A percentile compares a stretch with the other conserved stretches of the same genome.
Conservation (phyloP, 352 stramenopile species). For the Globisporangium sylvaticum region DNA sequence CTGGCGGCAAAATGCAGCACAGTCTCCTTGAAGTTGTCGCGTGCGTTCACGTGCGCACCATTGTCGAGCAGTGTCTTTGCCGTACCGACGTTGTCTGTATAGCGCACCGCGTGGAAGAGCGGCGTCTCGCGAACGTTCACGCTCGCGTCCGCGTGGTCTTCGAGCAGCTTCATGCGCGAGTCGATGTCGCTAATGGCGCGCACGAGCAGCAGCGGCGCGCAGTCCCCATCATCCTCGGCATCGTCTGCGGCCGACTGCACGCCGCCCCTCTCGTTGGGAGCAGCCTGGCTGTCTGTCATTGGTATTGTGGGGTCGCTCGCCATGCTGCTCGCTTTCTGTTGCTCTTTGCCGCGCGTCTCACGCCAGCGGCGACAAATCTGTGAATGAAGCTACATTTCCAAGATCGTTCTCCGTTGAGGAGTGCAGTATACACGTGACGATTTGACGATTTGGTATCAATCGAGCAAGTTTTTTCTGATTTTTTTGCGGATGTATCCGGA, state of each 20-base stretch:
- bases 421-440: not conserved
- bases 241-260: not conserved
- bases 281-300: not conserved
- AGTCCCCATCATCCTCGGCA: not conserved
- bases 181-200: not conserved
- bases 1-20: not conserved
- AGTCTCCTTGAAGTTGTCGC: not conserved
- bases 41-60: not conserved
- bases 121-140: not conserved
- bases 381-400: not conserved
- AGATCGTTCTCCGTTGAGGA: not conserved
- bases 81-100: not conserved
- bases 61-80: not conserved
- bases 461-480: no score
- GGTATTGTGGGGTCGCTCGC: no score
- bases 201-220: not conserved
- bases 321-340: not conserved
- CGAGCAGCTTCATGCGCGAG: not conserved
- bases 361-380: not conserved
- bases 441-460: not conserved
- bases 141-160: not conserved
- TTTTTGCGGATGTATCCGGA: no score
- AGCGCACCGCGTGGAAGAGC: not conserved
- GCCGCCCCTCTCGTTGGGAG: no score
- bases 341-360: not conserved